Conservation (phyloP, 148 eudicot species). For the Rhododendron mucronatum region DNA sequence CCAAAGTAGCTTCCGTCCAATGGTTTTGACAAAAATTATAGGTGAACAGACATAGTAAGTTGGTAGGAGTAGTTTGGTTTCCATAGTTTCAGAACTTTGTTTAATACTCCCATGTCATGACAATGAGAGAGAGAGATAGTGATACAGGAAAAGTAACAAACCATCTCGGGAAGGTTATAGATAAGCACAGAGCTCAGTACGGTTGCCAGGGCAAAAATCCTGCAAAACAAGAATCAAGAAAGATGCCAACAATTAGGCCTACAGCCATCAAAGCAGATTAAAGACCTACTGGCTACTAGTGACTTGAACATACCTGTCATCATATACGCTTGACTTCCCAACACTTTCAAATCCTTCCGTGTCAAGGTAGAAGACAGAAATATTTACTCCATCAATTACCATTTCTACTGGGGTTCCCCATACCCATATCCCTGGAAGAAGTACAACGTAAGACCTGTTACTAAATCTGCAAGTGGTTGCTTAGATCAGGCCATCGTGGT, state of each 20-base stretch:
- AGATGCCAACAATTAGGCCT: conserved; percentile 7
- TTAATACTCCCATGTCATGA: not conserved
- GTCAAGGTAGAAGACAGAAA: conserved; percentile 88
- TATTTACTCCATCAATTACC: conserved; percentile 70
- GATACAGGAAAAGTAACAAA: not conserved
- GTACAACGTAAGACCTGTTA: not conserved
- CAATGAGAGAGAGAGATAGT: not conserved
- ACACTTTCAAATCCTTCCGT: conserved; percentile 99
- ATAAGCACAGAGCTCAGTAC: conserved; percentile 91
- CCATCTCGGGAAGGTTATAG: conserved; percentile 98
- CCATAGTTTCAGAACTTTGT: not conserved
- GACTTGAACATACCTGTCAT: conserved; percentile 61
- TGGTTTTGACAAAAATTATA: not conserved
- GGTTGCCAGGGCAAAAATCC: conserved; percentile 93
- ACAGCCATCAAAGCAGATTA: conserved; percentile 7
- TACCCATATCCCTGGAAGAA: conserved; percentile 79
- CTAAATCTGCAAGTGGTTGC: not conserved
- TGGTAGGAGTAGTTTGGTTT: not conserved
- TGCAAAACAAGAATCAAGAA: conserved; percentile 31
- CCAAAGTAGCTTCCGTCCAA: not conserved
- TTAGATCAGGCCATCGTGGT: not conserved
- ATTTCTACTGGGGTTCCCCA: conserved; percentile 89
- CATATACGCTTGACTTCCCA: conserved; percentile 97
- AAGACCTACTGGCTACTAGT: conserved; percentile 4
- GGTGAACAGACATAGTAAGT: not conserved